Evolutionary conservation across 805 yeast genomes (phyloP).

Genomic region (Alloascoidea africana): DNA sequence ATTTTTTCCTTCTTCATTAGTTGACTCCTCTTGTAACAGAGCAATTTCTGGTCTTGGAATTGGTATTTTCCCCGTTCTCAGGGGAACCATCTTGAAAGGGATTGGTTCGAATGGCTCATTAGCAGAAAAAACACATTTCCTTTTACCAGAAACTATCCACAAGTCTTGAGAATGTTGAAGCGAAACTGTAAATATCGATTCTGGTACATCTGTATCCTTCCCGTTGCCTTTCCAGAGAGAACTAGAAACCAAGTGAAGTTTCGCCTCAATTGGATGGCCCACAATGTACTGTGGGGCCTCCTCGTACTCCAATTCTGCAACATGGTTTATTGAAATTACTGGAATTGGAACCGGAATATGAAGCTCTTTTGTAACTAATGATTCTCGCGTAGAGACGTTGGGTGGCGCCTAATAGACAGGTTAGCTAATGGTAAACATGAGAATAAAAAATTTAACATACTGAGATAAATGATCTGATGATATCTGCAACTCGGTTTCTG

Average conservation of each 20-base stretch:
- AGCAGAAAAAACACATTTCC: conserved; percentile 32
- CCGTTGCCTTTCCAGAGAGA: conserved; percentile 26
- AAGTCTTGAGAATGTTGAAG: conserved; percentile 40
- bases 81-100: conserved; percentile 47
- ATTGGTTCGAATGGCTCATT: conserved; percentile 12
- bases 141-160: conserved; percentile 74
- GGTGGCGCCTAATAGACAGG: too few relatives aligned
- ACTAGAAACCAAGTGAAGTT: conserved; percentile 26
- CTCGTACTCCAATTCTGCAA: conserved; percentile 16
- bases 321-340: conserved; percentile 26
- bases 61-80: conserved; percentile 56
- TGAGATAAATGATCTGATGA: too few relatives aligned
- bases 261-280: conserved; percentile 45
- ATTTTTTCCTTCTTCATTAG: conserved; percentile 13
- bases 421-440: too few relatives aligned
- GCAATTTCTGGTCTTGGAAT: conserved; percentile 48
- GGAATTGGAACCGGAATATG: conserved; percentile 32
- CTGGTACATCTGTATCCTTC: conserved; percentile 3
- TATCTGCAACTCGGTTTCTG: background rate
- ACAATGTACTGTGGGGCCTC: conserved; percentile 31
- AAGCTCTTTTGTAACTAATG: conserved; percentile 4
- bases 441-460: too few relatives aligned
- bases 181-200: conserved; percentile 19
- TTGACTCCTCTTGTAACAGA: conserved; percentile 15
- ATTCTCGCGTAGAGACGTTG: too few relatives aligned